phyloP scores from a whole-genome alignment of 306 rosid genomes.

The Gastrolobium villosum region DNA sequence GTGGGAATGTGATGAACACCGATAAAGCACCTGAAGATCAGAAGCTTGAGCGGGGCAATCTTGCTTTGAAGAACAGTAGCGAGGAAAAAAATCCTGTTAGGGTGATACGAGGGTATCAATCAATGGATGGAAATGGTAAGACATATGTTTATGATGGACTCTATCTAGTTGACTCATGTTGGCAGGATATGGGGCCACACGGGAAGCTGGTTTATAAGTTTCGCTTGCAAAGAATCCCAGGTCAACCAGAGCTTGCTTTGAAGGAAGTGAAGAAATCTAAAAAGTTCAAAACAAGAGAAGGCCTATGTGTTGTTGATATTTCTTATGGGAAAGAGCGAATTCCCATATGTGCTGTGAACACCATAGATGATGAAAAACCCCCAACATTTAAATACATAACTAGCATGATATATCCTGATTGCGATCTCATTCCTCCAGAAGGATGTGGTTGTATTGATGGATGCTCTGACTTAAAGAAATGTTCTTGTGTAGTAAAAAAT shows the following conservation, averaged over 20 bases:
- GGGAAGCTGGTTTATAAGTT: constrained; percentile 84
- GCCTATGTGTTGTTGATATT: constrained; percentile 78
- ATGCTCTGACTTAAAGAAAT: constrained; percentile 80
- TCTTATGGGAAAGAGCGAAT: constrained; percentile 79
- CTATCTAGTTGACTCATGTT: constrained; percentile 70
- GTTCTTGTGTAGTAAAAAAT: constrained; percentile 78
- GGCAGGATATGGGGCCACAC: constrained; percentile 88
- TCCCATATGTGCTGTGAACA: constrained; percentile 87
- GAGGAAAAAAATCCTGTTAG: constrained; percentile 77
- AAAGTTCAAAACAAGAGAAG: constrained; percentile 73
- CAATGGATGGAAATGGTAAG: constrained; percentile 67
- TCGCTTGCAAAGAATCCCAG: constrained; percentile 71
- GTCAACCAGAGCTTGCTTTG: constrained; percentile 94
- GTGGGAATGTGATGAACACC: constrained; percentile 77
- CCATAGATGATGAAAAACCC: constrained; percentile 82
- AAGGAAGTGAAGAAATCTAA: constrained; percentile 81
- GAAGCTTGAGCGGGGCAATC: constrained; percentile 94
- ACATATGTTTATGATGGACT: constrained; percentile 86
- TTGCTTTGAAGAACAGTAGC: constrained; percentile 84
- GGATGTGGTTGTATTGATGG: constrained; percentile 77
- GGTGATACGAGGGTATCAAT: constrained; percentile 88
- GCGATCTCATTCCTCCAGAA: constrained; percentile 56
- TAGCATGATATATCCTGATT: constrained; percentile 74
- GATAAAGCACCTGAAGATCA: constrained; percentile 93
- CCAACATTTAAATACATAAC: constrained; percentile 80